A percentile compares a stretch with the other conserved stretches of the same genome.
These are phyloP conservation scores for Middelhovenomyces tepae DNA, from an alignment of 805 yeast species.

Conservation along the genomic window DNA sequence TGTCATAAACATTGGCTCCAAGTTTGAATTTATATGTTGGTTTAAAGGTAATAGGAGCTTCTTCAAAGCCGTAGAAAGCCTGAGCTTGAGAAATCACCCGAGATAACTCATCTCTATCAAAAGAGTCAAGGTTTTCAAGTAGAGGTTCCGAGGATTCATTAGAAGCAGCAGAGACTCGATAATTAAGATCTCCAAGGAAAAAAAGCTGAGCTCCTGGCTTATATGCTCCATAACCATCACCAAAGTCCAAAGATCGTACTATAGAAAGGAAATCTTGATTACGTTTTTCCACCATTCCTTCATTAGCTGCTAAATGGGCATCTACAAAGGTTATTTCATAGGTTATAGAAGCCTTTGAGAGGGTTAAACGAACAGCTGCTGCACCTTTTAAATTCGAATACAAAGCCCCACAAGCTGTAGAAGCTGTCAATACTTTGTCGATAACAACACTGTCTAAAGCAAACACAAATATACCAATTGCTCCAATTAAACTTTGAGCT, in stretches of 20 bases:
- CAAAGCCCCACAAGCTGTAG: constrained; percentile 39
- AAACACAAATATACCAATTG: constrained; percentile 23
- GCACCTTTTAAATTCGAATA: constrained; percentile 70
- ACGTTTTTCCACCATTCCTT: constrained; percentile 50
- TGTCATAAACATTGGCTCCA: constrained; percentile 44
- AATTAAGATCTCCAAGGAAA: constrained; percentile 80
- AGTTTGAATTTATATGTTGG: constrained; percentile 71
- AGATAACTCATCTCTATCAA: constrained; percentile 41
- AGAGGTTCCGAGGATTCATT: constrained; percentile 14
- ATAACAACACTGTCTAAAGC: constrained; percentile 23
- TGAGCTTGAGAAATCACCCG: constrained; percentile 33
- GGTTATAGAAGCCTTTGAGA: constrained; percentile 18
- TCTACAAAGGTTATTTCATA: constrained; percentile 50
- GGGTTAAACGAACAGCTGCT: constrained; percentile 46
- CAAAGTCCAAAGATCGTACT: constrained; percentile 47
- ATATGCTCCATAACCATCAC: constrained; percentile 45
- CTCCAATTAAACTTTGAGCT: constrained; percentile 21
- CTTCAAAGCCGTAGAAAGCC: constrained; percentile 56
- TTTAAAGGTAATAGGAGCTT: constrained; percentile 53
- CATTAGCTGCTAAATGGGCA: constrained; percentile 73
- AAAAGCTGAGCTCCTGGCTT: constrained; percentile 53
- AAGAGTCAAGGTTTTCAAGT: constrained; percentile 6
- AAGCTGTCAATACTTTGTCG: constrained; percentile 13
- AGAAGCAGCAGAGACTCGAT: constrained; percentile 39
- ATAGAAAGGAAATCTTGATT: constrained; percentile 44